Percentiles rank a stretch among this genome's conserved stretches.
These are phyloP conservation scores for Trypanosoma lewisi DNA, from an alignment of 208 protist species.

Conservation along the genomic window DNA sequence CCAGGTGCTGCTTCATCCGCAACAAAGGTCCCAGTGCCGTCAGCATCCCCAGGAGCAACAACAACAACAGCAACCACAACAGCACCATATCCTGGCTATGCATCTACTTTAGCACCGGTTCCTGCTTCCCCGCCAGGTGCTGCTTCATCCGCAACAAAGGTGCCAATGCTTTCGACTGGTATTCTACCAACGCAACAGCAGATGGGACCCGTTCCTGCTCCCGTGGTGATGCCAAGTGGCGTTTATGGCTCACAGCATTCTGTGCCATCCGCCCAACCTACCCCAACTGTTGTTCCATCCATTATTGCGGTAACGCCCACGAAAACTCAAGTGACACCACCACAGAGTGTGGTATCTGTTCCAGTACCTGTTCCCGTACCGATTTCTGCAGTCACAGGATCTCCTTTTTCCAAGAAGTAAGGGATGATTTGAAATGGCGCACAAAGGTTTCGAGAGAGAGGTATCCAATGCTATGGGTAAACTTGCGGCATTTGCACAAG, in stretches of 20 bases:
- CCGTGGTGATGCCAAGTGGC: no score
- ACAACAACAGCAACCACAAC: no score
- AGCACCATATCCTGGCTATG: no score
- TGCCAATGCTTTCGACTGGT: neutral
- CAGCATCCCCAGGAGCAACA: no score
- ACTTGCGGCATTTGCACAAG: neutral
- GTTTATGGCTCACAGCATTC: no score
- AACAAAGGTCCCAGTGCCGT: no score
- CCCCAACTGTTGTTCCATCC: neutral
- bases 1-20: neutral
- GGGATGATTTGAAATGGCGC: neutral
- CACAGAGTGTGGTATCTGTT: no score
- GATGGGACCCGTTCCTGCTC: no score
- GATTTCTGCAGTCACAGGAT: neutral
- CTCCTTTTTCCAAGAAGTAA: neutral
- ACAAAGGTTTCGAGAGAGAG: neutral
- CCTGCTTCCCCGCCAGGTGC: neutral
- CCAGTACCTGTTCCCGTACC: conserved; percentile 1
- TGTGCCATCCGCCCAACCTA: no score
- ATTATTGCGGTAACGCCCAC: no score
- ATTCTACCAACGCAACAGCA: no score
- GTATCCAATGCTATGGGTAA: neutral
- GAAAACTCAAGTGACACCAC: no score
- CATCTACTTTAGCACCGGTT: neutral
- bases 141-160: neutral